Evolutionary conservation across 306 rosid species (phyloP).

Genomic region (Comarum palustre): DNA sequence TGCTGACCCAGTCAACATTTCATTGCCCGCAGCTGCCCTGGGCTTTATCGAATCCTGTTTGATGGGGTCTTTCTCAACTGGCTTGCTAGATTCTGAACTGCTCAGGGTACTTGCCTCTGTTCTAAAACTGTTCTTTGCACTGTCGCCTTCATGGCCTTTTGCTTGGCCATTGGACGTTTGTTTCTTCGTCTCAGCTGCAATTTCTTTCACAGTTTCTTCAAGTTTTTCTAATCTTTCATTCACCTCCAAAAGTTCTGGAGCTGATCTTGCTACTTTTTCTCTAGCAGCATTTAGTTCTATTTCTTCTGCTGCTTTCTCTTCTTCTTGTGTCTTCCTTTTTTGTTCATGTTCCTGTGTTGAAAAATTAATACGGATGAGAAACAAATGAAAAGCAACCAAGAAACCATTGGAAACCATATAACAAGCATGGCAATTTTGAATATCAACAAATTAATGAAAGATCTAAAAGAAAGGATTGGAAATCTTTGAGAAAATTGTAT

Average conservation of each 20-base stretch:
- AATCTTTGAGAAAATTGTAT: neutral
- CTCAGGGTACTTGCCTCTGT: constrained; percentile 28
- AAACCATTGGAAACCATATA: neutral
- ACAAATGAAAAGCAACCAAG: constrained; percentile 16
- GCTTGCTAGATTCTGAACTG: constrained; percentile 33
- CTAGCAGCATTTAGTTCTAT: constrained; percentile 46
- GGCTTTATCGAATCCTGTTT: constrained; percentile 31
- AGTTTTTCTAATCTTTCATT: constrained; percentile 73
- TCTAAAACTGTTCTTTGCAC: constrained; percentile 28
- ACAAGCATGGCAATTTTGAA: no score
- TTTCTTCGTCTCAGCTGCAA: constrained; percentile 55
- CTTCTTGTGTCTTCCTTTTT: constrained; percentile 58
- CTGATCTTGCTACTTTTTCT: constrained; percentile 38
- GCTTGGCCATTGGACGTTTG: constrained; percentile 25
- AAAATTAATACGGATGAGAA: constrained; percentile 20
- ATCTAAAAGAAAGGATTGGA: neutral
- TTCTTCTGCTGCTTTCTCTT: constrained; percentile 53
- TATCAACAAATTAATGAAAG: neutral
- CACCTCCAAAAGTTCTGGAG: constrained; percentile 56
- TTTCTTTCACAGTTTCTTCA: constrained; percentile 73
- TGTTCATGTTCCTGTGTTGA: constrained; percentile 60
- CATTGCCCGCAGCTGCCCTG: constrained; percentile 30
- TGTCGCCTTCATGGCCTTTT: constrained; percentile 30
- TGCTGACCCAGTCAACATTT: constrained; percentile 20
- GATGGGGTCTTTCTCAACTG: constrained; percentile 25